Percentiles rank a stretch among this genome's conserved stretches.
These are phyloP conservation scores for Picea abies DNA, from an alignment of 83 land plant genomes.

Conservation along the genomic window DNA sequence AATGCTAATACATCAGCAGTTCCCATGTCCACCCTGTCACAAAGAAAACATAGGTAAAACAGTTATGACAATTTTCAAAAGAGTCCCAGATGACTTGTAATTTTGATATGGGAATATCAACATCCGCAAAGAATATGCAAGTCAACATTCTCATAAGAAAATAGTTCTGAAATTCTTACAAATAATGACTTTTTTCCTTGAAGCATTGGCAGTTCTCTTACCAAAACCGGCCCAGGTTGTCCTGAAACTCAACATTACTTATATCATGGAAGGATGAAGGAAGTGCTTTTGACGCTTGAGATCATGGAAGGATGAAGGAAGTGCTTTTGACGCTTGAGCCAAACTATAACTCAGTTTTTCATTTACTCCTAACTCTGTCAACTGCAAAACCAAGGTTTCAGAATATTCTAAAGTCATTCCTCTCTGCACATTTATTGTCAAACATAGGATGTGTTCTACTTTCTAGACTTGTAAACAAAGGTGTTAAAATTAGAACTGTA, in stretches of 20 bases:
- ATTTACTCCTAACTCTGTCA: background rate
- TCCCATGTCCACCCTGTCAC: conserved; percentile 90
- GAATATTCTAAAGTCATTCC: background rate
- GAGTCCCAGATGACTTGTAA: background rate
- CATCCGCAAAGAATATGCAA: background rate
- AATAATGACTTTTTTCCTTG: conserved; percentile 2
- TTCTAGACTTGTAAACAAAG: background rate
- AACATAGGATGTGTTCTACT: conserved; percentile 2
- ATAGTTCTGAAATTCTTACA: background rate
- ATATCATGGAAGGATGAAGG: conserved; percentile 89
- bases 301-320: conserved; percentile 85
- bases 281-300: conserved; percentile 58
- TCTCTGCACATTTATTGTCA: background rate
- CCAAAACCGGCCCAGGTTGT: conserved; percentile 89
- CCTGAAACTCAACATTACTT: conserved; percentile 90
- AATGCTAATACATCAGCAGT: conserved; percentile 79
- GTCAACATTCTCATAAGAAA: background rate
- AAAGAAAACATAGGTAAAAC: background rate
- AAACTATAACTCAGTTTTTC: conserved; percentile 46
- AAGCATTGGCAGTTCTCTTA: conserved; percentile 23
- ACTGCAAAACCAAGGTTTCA: conserved; percentile 12
- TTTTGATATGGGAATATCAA: background rate
- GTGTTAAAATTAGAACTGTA: background rate
- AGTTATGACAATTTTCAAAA: background rate
- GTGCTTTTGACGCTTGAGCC: conserved; percentile 58